phyloP scores from a whole-genome alignment of 192 early-diverging fungal genomes.

The Coemansia sp. region DNA sequence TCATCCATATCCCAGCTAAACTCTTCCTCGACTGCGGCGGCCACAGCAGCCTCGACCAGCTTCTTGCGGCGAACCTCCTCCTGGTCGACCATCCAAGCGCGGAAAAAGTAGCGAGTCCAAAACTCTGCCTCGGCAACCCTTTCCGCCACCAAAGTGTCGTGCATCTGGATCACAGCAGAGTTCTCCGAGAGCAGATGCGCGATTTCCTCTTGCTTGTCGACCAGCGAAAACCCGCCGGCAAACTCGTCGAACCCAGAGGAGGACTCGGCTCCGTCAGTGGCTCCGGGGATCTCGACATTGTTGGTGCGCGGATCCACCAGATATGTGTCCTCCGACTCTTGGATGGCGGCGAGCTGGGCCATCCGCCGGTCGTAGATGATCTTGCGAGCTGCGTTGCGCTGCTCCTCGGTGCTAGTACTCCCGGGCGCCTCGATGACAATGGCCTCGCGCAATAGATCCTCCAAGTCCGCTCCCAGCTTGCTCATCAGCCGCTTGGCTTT shows the following conservation, averaged over 20 bases:
- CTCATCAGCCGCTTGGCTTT: slow-evolving; percentile 36
- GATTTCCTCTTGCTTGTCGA: slow-evolving; percentile 8
- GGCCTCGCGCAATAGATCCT: slow-evolving; percentile 47
- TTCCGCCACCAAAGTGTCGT: slow-evolving; percentile 22
- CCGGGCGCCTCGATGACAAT: slow-evolving; percentile 54
- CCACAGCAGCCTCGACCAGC: slow-evolving; percentile 52
- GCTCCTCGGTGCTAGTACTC: slow-evolving; percentile 47
- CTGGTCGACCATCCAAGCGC: slow-evolving; percentile 43
- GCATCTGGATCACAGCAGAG: slow-evolving; percentile 18
- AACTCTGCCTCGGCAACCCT: slow-evolving; percentile 30
- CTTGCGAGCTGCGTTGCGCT: slow-evolving; percentile 32
- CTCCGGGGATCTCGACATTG: neutral
- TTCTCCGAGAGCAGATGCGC: slow-evolving; percentile 13
- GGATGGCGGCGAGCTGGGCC: slow-evolving; percentile 43
- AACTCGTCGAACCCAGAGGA: slow-evolving; percentile 21
- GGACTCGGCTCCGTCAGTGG: neutral
- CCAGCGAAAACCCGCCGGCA: slow-evolving; percentile 8
- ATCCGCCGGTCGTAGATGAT: slow-evolving; percentile 53
- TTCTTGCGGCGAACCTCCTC: slow-evolving; percentile 47
- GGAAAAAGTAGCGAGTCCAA: slow-evolving; percentile 52
- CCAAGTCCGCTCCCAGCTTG: slow-evolving; percentile 39
- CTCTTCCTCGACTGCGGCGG: slow-evolving; percentile 41
- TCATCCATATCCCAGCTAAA: slow-evolving; percentile 53
- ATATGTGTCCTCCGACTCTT: slow-evolving; percentile 39
- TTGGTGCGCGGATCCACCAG: slow-evolving; percentile 20